These are phyloP conservation scores for Crepidotus variabilis DNA, from an alignment of 768 basidiomycete species.

Conservation along the genomic window DNA sequence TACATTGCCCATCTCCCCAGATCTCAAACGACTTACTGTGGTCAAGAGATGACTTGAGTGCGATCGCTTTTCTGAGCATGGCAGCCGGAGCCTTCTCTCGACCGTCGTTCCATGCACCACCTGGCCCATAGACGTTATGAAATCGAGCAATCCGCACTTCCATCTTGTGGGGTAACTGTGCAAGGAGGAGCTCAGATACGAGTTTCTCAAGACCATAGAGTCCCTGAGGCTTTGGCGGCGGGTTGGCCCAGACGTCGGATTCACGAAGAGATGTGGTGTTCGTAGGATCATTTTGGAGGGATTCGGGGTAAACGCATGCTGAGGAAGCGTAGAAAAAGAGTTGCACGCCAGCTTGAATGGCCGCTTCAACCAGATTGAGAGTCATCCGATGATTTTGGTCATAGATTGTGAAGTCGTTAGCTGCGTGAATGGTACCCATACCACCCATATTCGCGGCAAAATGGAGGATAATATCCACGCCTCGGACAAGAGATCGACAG, in stretches of 20 bases:
- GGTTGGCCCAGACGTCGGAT: constrained; percentile 35
- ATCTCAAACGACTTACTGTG: constrained; percentile 36
- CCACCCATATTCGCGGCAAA: constrained; percentile 64
- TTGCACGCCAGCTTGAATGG: constrained; percentile 32
- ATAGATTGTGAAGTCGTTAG: constrained; percentile 48
- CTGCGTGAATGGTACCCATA: constrained; percentile 56
- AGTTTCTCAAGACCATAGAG: constrained; percentile 61
- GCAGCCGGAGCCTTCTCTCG: constrained; percentile 60
- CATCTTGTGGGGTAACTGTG: constrained; percentile 26
- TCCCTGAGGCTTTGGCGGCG: constrained; percentile 43
- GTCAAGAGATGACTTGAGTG: constrained; percentile 19
- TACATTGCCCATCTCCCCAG: constrained; percentile 54
- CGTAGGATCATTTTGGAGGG: constrained; percentile 29
- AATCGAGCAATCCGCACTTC: constrained; percentile 48
- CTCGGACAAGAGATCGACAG: constrained; percentile 33
- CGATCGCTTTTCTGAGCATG: constrained; percentile 48
- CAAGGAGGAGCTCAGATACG: constrained; percentile 41
- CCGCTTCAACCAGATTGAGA: constrained; percentile 39
- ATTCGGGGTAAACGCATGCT: constrained; percentile 53
- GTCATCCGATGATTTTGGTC: constrained; percentile 48
- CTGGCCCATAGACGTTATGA: constrained; percentile 57
- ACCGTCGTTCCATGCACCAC: constrained; percentile 49
- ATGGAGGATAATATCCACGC: constrained; percentile 44
- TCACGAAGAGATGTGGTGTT: constrained; percentile 43
- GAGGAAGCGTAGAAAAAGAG: constrained; percentile 54